These are phyloP conservation scores for Pythium utonaiense DNA, from an alignment of 352 stramenopile species.

Conservation along the genomic window DNA sequence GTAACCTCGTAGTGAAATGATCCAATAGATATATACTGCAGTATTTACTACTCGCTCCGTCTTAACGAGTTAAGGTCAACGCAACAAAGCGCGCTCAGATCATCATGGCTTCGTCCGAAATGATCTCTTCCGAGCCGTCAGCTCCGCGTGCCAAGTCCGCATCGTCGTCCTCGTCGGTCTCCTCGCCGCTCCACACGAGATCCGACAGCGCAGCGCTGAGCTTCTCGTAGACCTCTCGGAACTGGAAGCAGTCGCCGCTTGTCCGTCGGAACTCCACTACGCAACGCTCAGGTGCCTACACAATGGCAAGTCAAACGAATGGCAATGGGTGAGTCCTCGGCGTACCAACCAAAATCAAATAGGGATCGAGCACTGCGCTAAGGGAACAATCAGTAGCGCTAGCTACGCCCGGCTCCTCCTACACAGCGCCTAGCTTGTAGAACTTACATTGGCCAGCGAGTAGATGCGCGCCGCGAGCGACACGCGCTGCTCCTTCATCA, in stretches of 20 bases:
- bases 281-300: conserved; percentile 42
- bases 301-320: conserved; percentile 5
- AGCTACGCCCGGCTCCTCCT: not conserved
- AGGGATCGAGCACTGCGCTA: not conserved
- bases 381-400: not conserved
- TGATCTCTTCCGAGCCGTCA: conserved; percentile 54
- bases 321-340: conserved; percentile 4
- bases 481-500: conserved; percentile 52
- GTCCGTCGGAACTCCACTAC: conserved; percentile 74
- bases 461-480: conserved; percentile 61
- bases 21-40: conserved; percentile 15
- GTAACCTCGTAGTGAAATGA: not conserved
- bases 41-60: conserved; percentile 4
- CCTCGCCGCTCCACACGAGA: conserved; percentile 44
- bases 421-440: not conserved
- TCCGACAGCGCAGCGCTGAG: conserved; percentile 49
- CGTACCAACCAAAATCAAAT: not conserved
- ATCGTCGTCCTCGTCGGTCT: conserved; percentile 29
- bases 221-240: conserved; percentile 70
- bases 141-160: conserved; percentile 3
- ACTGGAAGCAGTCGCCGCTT: conserved; percentile 64
- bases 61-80: not conserved
- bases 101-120: conserved; percentile 81
- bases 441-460: conserved; percentile 67
- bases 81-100: conserved; percentile 35